These are phyloP conservation scores for Xerocomellus intermedius DNA, from an alignment of 768 basidiomycete species.

Conservation along the genomic window DNA sequence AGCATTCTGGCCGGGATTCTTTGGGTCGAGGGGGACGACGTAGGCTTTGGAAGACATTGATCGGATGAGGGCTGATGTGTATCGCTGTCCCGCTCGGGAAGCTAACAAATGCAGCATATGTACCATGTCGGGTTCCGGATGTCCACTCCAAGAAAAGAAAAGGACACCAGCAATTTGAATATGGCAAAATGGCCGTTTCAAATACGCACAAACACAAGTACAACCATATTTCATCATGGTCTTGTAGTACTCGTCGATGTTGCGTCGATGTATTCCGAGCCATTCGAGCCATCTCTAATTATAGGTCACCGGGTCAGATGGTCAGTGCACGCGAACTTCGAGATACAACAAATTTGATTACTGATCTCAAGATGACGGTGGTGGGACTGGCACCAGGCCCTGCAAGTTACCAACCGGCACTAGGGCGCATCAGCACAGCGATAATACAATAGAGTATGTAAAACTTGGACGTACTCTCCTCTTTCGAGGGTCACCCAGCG, in stretches of 20 bases:
- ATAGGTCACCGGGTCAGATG: background rate
- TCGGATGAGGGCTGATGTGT: constrained; percentile 23
- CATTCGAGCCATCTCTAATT: background rate
- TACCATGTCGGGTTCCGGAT: constrained; percentile 29
- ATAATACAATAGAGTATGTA: background rate
- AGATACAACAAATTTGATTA: too few species aligned
- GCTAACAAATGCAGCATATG: constrained; percentile 17
- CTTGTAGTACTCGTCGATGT: background rate
- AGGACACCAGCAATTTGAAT: background rate
- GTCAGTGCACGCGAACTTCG: background rate
- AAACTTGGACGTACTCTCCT: background rate
- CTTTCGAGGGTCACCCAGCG: background rate
- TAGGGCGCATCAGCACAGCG: too few species aligned
- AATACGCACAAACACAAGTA: constrained; percentile 9
- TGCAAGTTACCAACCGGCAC: too few species aligned
- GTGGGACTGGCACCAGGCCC: too few species aligned
- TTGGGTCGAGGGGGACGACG: constrained; percentile 58
- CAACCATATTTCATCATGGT: too few species aligned
- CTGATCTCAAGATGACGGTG: too few species aligned
- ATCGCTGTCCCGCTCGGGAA: constrained; percentile 18
- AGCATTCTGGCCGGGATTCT: constrained; percentile 30
- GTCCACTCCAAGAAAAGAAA: background rate
- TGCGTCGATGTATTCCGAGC: background rate
- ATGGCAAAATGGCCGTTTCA: background rate
- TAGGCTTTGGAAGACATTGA: constrained; percentile 56